Evolutionary conservation across 2,329 filamentous ascomycete genomes (phyloP).

Genomic region (Paramyrothecium roridum): DNA sequence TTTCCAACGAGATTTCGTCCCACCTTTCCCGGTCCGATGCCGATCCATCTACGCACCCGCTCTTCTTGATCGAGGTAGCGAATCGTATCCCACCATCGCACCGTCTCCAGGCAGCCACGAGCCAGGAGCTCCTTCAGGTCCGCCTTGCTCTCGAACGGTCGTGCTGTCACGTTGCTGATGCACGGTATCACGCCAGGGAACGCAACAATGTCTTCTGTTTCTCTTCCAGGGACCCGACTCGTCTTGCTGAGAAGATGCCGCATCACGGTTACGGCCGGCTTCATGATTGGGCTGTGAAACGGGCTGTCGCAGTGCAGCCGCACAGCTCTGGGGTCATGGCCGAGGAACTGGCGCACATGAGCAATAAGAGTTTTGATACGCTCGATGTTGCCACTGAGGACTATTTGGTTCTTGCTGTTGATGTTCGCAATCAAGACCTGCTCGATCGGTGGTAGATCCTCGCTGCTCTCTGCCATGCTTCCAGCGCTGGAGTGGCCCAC

Average conservation of each 20-base stretch:
- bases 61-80: constrained; percentile 82
- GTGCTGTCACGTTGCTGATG: constrained; percentile 80
- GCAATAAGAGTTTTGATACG: constrained; percentile 78
- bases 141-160: constrained; percentile 70
- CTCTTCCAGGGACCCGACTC: constrained; percentile 49
- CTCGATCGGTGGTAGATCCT: constrained; percentile 71
- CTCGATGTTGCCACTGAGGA: constrained; percentile 82
- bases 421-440: constrained; percentile 91
- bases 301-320: constrained; percentile 82
- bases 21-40: constrained; percentile 90
- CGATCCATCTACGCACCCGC: constrained; percentile 80
- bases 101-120: constrained; percentile 83
- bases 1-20: constrained; percentile 92
- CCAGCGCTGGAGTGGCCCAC: constrained; percentile 66
- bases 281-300: constrained; percentile 91
- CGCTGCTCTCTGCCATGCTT: constrained; percentile 63
- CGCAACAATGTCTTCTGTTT: constrained; percentile 62
- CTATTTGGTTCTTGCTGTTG: constrained; percentile 95
- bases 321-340: constrained; percentile 87
- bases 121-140: constrained; percentile 78
- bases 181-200: constrained; percentile 76
- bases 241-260: constrained; percentile 60
- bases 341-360: constrained; percentile 83
- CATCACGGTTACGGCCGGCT: constrained; percentile 76
- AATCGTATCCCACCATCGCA: constrained; percentile 93